phyloP scores from a whole-genome alignment of 2,329 filamentous ascomycete genomes.

The Neocatenulostroma microsporum region DNA sequence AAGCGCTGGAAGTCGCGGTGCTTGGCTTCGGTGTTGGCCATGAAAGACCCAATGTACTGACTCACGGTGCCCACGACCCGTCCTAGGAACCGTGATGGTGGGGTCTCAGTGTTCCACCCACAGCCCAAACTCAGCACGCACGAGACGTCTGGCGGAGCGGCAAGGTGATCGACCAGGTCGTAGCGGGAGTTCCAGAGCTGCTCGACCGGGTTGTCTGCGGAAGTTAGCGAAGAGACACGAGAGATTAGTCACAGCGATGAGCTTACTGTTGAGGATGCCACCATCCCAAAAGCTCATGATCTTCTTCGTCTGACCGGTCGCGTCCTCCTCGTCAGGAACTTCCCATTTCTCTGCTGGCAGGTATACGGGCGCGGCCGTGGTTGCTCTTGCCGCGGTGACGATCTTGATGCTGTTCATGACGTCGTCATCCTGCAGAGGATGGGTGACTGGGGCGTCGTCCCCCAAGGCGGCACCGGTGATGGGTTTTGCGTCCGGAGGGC shows the following conservation, averaged over 20 bases:
- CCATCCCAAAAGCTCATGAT: constrained; percentile 4
- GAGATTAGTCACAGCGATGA: too few relatives aligned
- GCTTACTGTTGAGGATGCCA: constrained; percentile 5
- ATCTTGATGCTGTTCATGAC: constrained; percentile 4
- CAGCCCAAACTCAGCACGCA: constrained; percentile 4
- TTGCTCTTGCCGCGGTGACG: constrained; percentile 1
- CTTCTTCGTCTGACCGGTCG: background rate
- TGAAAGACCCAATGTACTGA: constrained; percentile 3
- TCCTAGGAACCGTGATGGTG: background rate
- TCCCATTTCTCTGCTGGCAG: constrained; percentile 3
- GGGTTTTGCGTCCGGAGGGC: background rate
- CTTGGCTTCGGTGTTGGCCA: constrained; percentile 4
- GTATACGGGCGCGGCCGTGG: constrained; percentile 5
- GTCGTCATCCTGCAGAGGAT: background rate
- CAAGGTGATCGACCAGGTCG: background rate
- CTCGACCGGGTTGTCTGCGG: constrained; percentile 3
- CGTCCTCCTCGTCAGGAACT: too few relatives aligned
- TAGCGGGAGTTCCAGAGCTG: constrained; percentile 5
- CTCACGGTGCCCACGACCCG: background rate
- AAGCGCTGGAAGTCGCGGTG: constrained; percentile 4
- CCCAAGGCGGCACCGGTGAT: background rate
- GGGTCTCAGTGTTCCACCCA: background rate
- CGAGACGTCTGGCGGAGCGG: background rate
- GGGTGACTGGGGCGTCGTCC: background rate
- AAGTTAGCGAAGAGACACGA: too few relatives aligned